These are phyloP conservation scores for Wickerhamiella galacta DNA, from an alignment of 805 yeast genomes.

Conservation along the genomic window DNA sequence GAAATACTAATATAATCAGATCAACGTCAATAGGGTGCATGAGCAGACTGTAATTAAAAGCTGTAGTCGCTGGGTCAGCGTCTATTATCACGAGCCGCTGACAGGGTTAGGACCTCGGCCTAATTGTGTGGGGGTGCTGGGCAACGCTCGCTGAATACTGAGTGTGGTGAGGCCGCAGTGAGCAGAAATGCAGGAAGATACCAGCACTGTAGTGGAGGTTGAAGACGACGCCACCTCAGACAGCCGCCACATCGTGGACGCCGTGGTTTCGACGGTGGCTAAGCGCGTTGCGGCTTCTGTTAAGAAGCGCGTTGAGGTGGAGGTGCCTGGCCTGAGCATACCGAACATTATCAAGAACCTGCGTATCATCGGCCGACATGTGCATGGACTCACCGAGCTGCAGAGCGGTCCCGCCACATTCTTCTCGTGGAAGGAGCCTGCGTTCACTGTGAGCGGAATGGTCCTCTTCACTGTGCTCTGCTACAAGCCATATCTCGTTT, in stretches of 20 bases:
- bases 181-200: no score
- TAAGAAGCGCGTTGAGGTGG: conserved; percentile 24
- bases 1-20: no score
- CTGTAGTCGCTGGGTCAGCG: no score
- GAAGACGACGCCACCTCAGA: neutral
- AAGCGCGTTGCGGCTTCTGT: conserved; percentile 2
- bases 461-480: conserved; percentile 50
- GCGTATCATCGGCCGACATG: conserved; percentile 35
- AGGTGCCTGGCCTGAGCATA: conserved; percentile 40
- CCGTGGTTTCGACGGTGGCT: conserved; percentile 3
- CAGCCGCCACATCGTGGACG: conserved; percentile 4
- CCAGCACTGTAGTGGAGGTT: neutral
- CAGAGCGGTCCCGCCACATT: conserved; percentile 47
- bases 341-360: conserved; percentile 40
- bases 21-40: no score
- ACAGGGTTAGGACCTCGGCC: no score
- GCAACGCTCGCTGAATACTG: no score
- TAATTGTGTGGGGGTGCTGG: no score
- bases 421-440: conserved; percentile 60
- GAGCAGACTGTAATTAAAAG: no score
- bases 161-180: no score
- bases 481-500: conserved; percentile 50
- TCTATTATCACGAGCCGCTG: no score
- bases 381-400: conserved; percentile 39
- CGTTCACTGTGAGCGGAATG: conserved; percentile 45